These are phyloP conservation scores for Scortechinia acanthostroma DNA, from an alignment of 2,329 filamentous ascomycete species.

Conservation along the genomic window DNA sequence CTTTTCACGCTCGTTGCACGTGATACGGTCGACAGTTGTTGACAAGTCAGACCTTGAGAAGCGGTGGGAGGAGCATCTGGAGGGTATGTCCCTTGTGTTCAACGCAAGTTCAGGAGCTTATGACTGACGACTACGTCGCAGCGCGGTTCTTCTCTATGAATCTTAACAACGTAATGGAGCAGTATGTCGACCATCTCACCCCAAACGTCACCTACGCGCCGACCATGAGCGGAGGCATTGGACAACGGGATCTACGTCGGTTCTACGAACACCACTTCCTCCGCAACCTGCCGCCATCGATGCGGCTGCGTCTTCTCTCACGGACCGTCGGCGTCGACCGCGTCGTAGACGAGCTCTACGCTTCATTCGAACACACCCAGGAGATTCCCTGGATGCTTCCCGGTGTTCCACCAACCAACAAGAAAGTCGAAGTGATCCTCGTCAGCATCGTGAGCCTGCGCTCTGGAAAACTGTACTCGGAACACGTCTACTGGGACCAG, in stretches of 20 bases:
- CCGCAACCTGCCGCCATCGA: constrained; percentile 43
- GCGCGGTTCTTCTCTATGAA: constrained; percentile 36
- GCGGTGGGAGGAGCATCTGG: constrained; percentile 50
- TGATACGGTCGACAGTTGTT: constrained; percentile 45
- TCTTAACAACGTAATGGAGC: constrained; percentile 47
- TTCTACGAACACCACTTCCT: constrained; percentile 54
- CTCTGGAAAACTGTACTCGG: constrained; percentile 56
- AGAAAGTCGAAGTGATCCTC: constrained; percentile 46
- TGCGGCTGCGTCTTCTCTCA: constrained; percentile 39
- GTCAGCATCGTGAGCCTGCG: constrained; percentile 57
- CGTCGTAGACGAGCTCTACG: constrained; percentile 41
- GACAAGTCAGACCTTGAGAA: constrained; percentile 51
- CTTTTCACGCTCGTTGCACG: constrained; percentile 44
- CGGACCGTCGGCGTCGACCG: constrained; percentile 45
- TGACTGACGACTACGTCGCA: constrained; percentile 1
- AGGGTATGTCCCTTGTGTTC: constrained; percentile 11
- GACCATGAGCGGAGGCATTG: constrained; percentile 45
- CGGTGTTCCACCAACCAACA: constrained; percentile 44
- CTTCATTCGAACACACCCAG: constrained; percentile 32
- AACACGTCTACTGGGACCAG: constrained; percentile 66
- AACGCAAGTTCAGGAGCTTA: constrained; percentile 25
- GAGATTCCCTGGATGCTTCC: constrained; percentile 41
- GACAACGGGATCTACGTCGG: constrained; percentile 34
- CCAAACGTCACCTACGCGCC: constrained; percentile 55
- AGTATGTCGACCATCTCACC: constrained; percentile 42